Evolutionary conservation across 306 rosid species (phyloP), one percentile per base, ranked within the genome.

Genomic region (Rosa persica): DNA sequence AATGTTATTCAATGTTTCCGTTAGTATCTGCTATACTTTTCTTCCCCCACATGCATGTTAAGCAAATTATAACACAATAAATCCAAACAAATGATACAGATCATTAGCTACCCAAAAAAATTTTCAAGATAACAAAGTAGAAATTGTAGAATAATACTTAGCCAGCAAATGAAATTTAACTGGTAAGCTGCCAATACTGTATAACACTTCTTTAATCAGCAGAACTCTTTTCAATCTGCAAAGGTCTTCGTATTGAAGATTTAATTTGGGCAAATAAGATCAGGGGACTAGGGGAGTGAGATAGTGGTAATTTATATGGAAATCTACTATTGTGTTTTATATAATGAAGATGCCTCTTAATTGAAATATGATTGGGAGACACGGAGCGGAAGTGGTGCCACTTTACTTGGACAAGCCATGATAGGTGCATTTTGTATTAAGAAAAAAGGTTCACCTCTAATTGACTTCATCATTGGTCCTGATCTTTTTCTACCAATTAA

Each of bases 291-390:
- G 7, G 25, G 72, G 51, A 68, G 49, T 39, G 58, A 52, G 7
- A 52, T 20, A 52, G 66, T 73, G 67, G 76, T 7, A 3, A 19
- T n/a, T 54, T 38, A 12, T 73, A 73, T 54, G 66, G 67, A 34
- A 27, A 48, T 48, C 72, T 67, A 66, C 12, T 39, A 55, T 38
- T 71, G 12, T 72, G 44, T 16, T 49, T 12, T 30, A 19, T 19
- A 25, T 46, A 30, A 54, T 36, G 44, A 72, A 49, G 62, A 43
- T 11, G 47, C 20, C 47, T 20, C 34, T 36, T 38, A 19, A 19
- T 30, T 72, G 65, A 64, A 72, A 73, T 55, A 39, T 52, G 39
- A 36, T 12, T 73, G 76, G 34, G 0, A n/a, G 20, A 47, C 20
- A 48, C 34, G 30, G 11, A 8, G 25, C 16, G 75, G 52, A 48